Evolutionary conservation across 1,139 yeast species (phyloP).

Genomic region (Debaryomycetaceae sp.): DNA sequence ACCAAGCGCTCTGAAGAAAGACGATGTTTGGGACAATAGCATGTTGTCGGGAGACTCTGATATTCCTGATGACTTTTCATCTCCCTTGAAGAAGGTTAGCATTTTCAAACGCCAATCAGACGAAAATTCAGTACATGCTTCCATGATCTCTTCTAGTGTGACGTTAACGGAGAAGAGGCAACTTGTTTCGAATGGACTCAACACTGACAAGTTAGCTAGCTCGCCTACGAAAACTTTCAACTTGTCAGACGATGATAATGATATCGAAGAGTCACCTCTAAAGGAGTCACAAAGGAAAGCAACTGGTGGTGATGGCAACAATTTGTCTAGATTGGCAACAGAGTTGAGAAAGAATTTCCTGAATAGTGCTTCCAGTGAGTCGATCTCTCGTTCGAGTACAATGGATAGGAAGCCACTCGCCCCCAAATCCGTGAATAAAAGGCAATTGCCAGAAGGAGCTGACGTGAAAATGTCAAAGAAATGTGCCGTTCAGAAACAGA

Average conservation of each 20-base stretch:
- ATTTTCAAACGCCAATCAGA: background rate
- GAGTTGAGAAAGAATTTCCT: slow-evolving; percentile 28
- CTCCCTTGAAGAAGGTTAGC: slow-evolving; percentile 16
- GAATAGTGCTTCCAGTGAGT: slow-evolving; percentile 9
- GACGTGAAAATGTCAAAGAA: background rate
- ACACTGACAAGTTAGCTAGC: background rate
- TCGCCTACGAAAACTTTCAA: slow-evolving; percentile 10
- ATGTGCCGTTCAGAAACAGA: background rate
- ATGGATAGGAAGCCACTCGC: background rate
- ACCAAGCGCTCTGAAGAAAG: background rate
- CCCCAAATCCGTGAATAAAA: background rate
- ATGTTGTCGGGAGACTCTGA: slow-evolving; percentile 33
- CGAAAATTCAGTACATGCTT: background rate
- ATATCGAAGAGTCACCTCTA: slow-evolving; percentile 43
- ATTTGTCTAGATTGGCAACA: slow-evolving; percentile 12
- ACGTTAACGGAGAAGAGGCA: background rate
- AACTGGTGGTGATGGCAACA: background rate
- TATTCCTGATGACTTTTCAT: slow-evolving; percentile 31
- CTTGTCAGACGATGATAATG: slow-evolving; percentile 33
- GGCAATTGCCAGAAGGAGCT: background rate
- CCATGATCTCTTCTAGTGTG: background rate
- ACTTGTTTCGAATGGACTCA: background rate
- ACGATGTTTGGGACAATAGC: slow-evolving; percentile 14
- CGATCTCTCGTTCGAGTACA: background rate
- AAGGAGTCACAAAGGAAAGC: slow-evolving; percentile 11